Evolutionary conservation across 2,329 filamentous ascomycete species (phyloP).

Genomic region (Nannizziopsis barbatae): DNA sequence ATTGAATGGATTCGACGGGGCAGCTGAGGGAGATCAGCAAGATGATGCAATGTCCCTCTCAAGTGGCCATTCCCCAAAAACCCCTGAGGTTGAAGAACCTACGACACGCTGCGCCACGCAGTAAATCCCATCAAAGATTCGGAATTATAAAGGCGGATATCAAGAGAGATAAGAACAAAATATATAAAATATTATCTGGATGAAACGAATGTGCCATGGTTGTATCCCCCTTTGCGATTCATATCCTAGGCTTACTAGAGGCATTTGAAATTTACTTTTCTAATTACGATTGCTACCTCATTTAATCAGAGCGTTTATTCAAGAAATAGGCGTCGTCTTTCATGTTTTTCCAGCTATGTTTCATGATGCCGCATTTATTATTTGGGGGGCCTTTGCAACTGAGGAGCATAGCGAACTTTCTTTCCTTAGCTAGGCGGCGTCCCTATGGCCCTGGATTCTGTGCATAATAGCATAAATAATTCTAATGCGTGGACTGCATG

Average conservation of each 20-base stretch:
- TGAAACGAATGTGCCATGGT: not conserved
- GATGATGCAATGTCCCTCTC: not conserved
- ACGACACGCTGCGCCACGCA: constrained; percentile 8
- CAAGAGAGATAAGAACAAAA: too few relatives aligned
- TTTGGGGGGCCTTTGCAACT: not conserved
- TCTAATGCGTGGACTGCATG: too few relatives aligned
- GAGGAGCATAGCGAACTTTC: not conserved
- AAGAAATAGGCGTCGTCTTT: not conserved
- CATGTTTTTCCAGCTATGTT: not conserved
- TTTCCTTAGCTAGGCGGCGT: not conserved
- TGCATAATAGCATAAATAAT: too few relatives aligned
- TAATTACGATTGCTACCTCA: too few relatives aligned
- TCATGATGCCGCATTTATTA: not conserved
- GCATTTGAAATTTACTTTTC: too few relatives aligned
- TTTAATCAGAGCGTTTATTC: too few relatives aligned
- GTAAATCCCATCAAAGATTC: not conserved
- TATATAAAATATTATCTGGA: not conserved
- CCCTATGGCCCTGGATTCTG: too few relatives aligned
- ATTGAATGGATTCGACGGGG: not conserved
- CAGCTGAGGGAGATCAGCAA: not conserved
- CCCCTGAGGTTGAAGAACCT: constrained; percentile 2
- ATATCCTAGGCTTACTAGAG: too few relatives aligned
- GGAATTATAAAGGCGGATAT: not conserved
- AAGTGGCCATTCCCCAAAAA: constrained; percentile 6
- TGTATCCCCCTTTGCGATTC: too few relatives aligned